phyloP scores from a whole-genome alignment of 805 yeast species.

The Brettanomyces anomalus region DNA sequence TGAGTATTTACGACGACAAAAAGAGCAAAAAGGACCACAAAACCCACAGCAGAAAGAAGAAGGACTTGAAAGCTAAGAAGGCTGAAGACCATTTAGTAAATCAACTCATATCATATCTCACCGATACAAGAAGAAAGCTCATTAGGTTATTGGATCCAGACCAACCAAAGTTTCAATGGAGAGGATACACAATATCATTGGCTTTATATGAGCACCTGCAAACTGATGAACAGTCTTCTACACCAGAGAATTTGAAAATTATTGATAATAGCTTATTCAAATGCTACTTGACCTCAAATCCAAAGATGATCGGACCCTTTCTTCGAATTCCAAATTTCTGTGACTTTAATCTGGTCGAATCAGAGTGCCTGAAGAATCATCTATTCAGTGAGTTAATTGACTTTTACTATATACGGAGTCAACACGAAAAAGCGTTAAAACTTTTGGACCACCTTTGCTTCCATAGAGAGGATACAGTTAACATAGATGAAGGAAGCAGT shows the following conservation, averaged over 20 bases:
- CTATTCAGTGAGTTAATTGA: constrained; percentile 66
- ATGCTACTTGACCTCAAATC: constrained; percentile 61
- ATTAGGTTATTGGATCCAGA: constrained; percentile 30
- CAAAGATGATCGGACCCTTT: constrained; percentile 73
- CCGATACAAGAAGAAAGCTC: constrained; percentile 45
- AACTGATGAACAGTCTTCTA: constrained; percentile 6
- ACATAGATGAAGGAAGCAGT: constrained; percentile 19
- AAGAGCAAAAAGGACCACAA: background rate
- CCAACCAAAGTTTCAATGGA: constrained; percentile 33
- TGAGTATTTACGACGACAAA: background rate
- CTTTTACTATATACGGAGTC: constrained; percentile 55
- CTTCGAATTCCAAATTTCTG: constrained; percentile 71
- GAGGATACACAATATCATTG: constrained; percentile 33
- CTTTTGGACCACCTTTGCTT: constrained; percentile 36
- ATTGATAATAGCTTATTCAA: constrained; percentile 76
- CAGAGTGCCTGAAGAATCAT: constrained; percentile 36
- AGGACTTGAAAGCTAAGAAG: background rate
- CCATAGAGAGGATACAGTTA: constrained; percentile 10
- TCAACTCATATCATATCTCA: constrained; percentile 36
- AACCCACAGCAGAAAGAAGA: constrained; percentile 1
- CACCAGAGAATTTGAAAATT: constrained; percentile 28
- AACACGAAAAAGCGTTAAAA: constrained; percentile 60
- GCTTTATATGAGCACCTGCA: constrained; percentile 25
- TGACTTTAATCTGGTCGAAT: constrained; percentile 52
- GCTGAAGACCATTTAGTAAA: constrained; percentile 21